These are phyloP conservation scores for Bipolaris bicolor DNA, from an alignment of 2,329 filamentous ascomycete species.

Conservation along the genomic window DNA sequence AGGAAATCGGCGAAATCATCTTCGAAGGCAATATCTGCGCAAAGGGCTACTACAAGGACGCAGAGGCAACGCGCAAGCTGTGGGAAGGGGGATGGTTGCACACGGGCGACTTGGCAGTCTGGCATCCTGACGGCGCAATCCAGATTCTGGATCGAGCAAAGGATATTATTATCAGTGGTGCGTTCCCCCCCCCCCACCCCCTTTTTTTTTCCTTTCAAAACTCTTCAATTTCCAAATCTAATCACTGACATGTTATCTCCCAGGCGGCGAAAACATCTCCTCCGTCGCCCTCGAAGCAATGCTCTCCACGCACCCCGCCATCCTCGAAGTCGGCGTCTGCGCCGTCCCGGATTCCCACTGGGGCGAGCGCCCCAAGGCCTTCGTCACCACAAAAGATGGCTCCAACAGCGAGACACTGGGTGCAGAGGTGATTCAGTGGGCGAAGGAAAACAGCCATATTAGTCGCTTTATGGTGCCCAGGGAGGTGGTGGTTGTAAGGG, in stretches of 20 bases:
- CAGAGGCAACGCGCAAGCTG: conserved; percentile 81
- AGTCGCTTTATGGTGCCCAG: conserved; percentile 86
- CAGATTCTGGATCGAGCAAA: conserved; percentile 95
- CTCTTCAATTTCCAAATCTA: neutral
- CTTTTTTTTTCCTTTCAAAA: neutral
- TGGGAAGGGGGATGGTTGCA: conserved; percentile 87
- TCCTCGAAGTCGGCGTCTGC: conserved; percentile 91
- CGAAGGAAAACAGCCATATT: conserved; percentile 78
- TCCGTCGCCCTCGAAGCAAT: conserved; percentile 90
- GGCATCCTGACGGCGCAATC: conserved; percentile 87
- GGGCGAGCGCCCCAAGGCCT: conserved; percentile 96
- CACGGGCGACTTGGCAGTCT: conserved; percentile 90
- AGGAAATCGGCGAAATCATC: conserved; percentile 82
- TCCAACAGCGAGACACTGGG: conserved; percentile 62
- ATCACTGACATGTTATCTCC: neutral
- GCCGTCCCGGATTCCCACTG: conserved; percentile 87
- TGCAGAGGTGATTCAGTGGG: conserved; percentile 82
- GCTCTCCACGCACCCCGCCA: conserved; percentile 83
- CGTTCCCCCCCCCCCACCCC: conserved; percentile 24
- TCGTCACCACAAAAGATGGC: conserved; percentile 74
- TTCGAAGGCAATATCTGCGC: conserved; percentile 92
- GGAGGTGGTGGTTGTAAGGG: conserved; percentile 77
- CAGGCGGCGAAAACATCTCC: conserved; percentile 95
- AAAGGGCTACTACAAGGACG: conserved; percentile 90
- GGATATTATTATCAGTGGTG: conserved; percentile 96